phyloP scores from a whole-genome alignment of 2,329 filamentous ascomycete species.

The Ophiostoma montium region DNA sequence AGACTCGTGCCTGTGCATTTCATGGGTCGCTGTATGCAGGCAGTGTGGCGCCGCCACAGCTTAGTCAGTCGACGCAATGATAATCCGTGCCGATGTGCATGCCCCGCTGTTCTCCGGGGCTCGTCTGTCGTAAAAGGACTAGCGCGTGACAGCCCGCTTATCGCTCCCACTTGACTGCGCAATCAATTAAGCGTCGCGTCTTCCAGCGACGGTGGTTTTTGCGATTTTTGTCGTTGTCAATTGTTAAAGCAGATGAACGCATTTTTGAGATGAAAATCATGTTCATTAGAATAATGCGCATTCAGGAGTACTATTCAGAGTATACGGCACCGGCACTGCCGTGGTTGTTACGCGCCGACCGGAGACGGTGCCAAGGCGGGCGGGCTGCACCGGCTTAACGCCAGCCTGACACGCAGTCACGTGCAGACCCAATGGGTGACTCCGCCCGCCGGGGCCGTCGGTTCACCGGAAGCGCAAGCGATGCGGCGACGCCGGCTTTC shows the following conservation, averaged over 20 bases:
- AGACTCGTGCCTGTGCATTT: too few species aligned
- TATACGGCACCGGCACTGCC: neutral
- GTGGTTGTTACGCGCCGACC: slow-evolving; percentile 6
- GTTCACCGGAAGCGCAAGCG: neutral
- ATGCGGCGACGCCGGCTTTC: too few species aligned
- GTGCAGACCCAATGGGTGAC: slow-evolving; percentile 7
- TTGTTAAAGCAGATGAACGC: neutral
- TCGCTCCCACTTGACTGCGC: neutral
- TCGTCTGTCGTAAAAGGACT: neutral
- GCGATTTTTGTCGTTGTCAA: neutral
- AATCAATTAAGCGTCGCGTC: neutral
- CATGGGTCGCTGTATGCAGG: too few species aligned
- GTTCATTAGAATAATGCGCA: neutral
- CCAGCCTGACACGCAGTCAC: slow-evolving; percentile 13
- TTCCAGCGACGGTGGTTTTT: neutral
- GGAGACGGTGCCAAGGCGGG: slow-evolving; percentile 3
- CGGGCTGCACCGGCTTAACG: slow-evolving; percentile 2
- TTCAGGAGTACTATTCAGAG: neutral
- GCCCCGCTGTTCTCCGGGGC: too few species aligned
- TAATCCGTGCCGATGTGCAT: too few species aligned
- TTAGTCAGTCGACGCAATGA: too few species aligned
- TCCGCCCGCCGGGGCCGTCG: neutral
- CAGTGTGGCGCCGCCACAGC: too few species aligned
- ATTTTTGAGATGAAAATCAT: neutral
- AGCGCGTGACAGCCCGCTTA: neutral